These are phyloP conservation scores for Pontederia crassipes DNA, from an alignment of 176 grass and related monocot species.

Conservation along the genomic window DNA sequence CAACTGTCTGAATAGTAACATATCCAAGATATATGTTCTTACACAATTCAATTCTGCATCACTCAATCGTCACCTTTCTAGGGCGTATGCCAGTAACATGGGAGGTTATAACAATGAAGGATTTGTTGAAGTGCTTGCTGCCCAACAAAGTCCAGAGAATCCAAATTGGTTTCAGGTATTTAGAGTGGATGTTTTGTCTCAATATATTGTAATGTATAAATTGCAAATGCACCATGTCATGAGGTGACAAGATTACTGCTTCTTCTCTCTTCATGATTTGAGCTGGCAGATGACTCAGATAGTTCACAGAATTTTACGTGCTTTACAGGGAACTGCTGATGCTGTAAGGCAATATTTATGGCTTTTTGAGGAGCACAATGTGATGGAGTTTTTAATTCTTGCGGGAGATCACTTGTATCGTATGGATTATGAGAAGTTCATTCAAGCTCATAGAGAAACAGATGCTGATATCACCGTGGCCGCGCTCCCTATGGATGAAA, in stretches of 20 bases:
- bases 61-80: constrained; percentile 82
- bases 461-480: constrained; percentile 89
- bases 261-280: too few relatives aligned
- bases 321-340: constrained; percentile 82
- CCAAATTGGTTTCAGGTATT: constrained; percentile 98
- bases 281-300: background rate
- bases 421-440: constrained; percentile 97
- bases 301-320: background rate
- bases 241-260: too few relatives aligned
- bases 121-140: constrained; percentile 94
- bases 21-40: constrained; percentile 90
- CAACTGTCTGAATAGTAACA: constrained; percentile 90
- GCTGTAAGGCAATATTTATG: constrained; percentile 83
- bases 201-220: background rate
- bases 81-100: constrained; percentile 90
- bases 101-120: constrained; percentile 91
- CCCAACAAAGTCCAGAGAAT: constrained; percentile 93
- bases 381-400: constrained; percentile 86
- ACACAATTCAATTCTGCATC: constrained; percentile 95
- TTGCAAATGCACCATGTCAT: background rate
- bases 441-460: constrained; percentile 93
- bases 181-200: constrained; percentile 1
- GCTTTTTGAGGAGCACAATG: constrained; percentile 96
- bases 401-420: constrained; percentile 94
- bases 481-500: constrained; percentile 87